phyloP scores from a whole-genome alignment of 768 basidiomycete species.

The Solioccasus polychromus region DNA sequence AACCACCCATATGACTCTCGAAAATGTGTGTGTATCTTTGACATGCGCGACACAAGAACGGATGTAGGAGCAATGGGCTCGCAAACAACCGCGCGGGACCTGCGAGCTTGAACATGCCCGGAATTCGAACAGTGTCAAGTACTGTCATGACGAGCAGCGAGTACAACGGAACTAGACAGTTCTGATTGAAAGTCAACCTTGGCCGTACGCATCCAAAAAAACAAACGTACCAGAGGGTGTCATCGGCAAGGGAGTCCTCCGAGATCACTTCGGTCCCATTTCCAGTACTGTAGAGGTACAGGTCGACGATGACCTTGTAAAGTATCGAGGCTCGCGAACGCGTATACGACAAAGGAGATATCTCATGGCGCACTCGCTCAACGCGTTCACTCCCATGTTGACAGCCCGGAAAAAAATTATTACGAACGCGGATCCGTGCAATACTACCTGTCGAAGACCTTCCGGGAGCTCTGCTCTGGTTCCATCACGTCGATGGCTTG shows the following conservation, averaged over 20 bases:
- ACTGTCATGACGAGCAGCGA: constrained; percentile 47
- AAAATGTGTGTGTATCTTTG: constrained; percentile 49
- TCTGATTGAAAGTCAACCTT: constrained; percentile 33
- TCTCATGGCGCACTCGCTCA: constrained; percentile 9
- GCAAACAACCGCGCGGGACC: constrained; percentile 54
- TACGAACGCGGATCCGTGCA: constrained; percentile 14
- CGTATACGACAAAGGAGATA: constrained; percentile 4
- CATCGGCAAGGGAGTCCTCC: constrained; percentile 4
- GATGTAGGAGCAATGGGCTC: constrained; percentile 40
- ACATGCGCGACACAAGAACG: constrained; percentile 38
- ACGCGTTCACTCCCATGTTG: constrained; percentile 15
- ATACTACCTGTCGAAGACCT: constrained; percentile 11
- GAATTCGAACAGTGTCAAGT: constrained; percentile 57
- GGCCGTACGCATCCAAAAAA: background rate
- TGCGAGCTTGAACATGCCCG: constrained; percentile 45
- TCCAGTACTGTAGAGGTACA: background rate
- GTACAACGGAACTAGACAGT: constrained; percentile 49
- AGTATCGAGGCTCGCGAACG: constrained; percentile 5
- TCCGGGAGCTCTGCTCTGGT: constrained; percentile 12
- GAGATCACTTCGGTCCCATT: constrained; percentile 11
- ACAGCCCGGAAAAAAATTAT: background rate
- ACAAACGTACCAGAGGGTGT: background rate
- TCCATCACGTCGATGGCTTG: constrained; percentile 3
- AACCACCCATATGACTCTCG: constrained; percentile 39
- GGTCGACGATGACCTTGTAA: background rate